A percentile compares a stretch with the other conserved stretches of the same genome.
phyloP scores from a whole-genome alignment of 441 rosid genomes.

The Aleurites moluccanus region DNA sequence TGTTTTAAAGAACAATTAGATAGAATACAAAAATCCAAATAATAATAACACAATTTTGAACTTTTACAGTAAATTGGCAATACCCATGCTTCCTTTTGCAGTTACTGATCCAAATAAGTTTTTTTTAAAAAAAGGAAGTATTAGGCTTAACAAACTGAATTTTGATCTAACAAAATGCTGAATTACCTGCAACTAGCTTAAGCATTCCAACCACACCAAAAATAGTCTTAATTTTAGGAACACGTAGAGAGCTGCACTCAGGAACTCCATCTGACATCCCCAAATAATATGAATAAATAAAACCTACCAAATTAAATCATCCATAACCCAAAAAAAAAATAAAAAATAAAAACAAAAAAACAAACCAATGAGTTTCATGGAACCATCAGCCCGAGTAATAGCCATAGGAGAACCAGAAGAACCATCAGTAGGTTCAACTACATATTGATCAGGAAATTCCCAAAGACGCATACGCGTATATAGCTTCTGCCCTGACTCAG shows the following conservation, averaged over 20 bases:
- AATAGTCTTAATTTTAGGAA: conserved; percentile 75
- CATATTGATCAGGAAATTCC: conserved; percentile 88
- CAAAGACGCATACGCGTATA: conserved; percentile 73
- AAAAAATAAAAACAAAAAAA: not conserved
- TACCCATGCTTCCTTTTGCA: not conserved
- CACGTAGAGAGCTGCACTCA: conserved; percentile 68
- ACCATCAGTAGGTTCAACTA: conserved; percentile 85
- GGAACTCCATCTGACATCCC: conserved; percentile 60
- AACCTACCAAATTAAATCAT: not conserved
- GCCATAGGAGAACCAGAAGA: conserved; percentile 57
- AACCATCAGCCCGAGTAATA: conserved; percentile 59
- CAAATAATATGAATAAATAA: not conserved
- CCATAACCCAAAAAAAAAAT: not conserved
- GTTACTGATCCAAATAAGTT: not conserved
- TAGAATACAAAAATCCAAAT: not conserved
- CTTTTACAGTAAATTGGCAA: not conserved
- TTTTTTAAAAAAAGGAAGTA: not conserved
- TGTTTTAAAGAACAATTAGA: not conserved
- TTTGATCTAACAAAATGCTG: not conserved
- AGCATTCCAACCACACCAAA: conserved; percentile 90
- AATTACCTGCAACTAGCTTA: conserved; percentile 89
- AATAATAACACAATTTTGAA: not conserved
- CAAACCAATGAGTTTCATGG: conserved; percentile 67
- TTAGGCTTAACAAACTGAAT: not conserved
- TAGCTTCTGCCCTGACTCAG: conserved; percentile 70